phyloP scores from a whole-genome alignment of 1,284 basidiomycete species.

The Porogramme epimiltina region DNA sequence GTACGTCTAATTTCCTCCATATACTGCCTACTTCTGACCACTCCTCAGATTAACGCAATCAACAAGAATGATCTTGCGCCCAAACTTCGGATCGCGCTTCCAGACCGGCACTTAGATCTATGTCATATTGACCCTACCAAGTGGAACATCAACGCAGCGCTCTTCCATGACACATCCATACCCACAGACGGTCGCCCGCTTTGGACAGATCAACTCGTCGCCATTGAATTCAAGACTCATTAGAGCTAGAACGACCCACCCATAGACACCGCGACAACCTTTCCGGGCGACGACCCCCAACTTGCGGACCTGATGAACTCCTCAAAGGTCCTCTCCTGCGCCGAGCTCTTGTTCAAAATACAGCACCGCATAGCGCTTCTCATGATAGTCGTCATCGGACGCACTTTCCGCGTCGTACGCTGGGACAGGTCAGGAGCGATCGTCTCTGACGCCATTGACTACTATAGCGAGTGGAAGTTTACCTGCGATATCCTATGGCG shows the following conservation, averaged over 20 bases:
- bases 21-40: no score
- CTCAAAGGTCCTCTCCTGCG: conserved; percentile 6
- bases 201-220: conserved; percentile 1
- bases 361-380: conserved; percentile 13
- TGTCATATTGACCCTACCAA: not conserved
- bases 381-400: conserved; percentile 14
- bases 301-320: not conserved
- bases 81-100: no score
- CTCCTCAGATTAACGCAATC: no score
- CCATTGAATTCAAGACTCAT: not conserved
- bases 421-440: conserved; percentile 19
- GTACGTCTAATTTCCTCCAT: no score
- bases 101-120: not conserved
- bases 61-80: no score
- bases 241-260: no score
- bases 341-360: conserved; percentile 3
- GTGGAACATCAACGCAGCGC: conserved; percentile 4
- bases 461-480: conserved; percentile 4
- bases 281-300: no score
- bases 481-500: conserved; percentile 17
- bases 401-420: conserved; percentile 7
- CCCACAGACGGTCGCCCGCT: not conserved
- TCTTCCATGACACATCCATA: not conserved
- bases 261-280: no score
- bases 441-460: conserved; percentile 10